Evolutionary conservation across 345 rosid species (phyloP).

Genomic region (Conringia planisiliqua): DNA sequence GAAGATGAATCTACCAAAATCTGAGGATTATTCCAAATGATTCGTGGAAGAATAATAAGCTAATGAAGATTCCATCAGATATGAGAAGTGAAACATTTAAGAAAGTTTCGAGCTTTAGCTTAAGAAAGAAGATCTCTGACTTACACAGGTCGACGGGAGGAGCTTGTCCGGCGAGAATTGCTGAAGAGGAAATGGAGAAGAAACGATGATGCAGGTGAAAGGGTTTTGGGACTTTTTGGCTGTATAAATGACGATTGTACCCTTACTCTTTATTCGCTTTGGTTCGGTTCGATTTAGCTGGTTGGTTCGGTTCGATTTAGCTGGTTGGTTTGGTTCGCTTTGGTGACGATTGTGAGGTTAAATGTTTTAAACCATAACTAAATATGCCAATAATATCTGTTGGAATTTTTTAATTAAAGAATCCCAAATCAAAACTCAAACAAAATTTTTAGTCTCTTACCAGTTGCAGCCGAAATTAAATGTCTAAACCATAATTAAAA

Average conservation of each 20-base stretch:
- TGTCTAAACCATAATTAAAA: no score
- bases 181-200: neutral
- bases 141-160: constrained; percentile 18
- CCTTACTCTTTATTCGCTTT: neutral
- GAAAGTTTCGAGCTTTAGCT: neutral
- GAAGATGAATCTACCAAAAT: neutral
- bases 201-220: no score
- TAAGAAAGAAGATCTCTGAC: neutral
- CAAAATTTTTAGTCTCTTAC: no score
- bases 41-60: neutral
- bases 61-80: neutral
- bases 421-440: no score
- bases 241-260: constrained; percentile 1
- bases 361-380: no score
- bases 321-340: neutral
- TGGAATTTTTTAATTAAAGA: no score
- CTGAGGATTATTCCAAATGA: neutral
- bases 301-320: neutral
- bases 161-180: constrained; percentile 20
- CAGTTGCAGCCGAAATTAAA: no score
- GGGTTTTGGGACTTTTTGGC: neutral
- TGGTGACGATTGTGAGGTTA: no score
- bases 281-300: neutral
- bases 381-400: no score
- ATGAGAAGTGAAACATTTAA: neutral